Evolutionary conservation across 169 alveolate genomes (phyloP), one percentile per base, ranked within the genome.

Genomic region (Eimeria necatrix): DNA sequence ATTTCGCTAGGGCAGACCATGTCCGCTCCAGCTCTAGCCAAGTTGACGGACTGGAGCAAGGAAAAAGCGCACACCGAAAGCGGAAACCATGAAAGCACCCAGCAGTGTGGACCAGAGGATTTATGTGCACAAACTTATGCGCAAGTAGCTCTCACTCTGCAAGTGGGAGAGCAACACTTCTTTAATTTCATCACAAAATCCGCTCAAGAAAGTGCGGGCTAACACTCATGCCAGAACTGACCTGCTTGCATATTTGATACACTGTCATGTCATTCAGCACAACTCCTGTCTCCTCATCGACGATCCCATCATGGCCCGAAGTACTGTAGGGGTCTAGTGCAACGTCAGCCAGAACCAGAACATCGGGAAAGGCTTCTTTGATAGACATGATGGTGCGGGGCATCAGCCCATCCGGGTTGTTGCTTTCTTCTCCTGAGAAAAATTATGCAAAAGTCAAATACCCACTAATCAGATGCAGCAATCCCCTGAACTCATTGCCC

Each of bases 1-100:
- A 98, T 97, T 93, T 98, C 99, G 91, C 98, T 97, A 32, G 99
- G 99, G 56, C 98, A 96, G 9, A 98, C 97, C 70, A 98, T 97
- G 74, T 98, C 98, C 53, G 98, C 98, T 48, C 99, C 99, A 52
- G 96, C 94, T 78, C 96, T 83, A 22, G 98, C 98, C 93, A 96
- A 95, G 41, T 96, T 92, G 51, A 97, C 84, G 48, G 98, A 97
- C 95, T 96, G 81, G 24, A 48, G 64, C 81, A 49, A 56, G 46
- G 1, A 16, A 51, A 53, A 48, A 59, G 3, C 59, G 64, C 91
- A 24, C 56, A 24, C 56, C 46, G 52, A 80, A 48, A 51, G 41
- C 61, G 3, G 32, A 26, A 26, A 20, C 46, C 24, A 32, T 56
- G 14, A 60, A 26, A 59, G 48, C 24, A 20, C 41, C 41, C 41